Base-by-base conservation (phyloP, 225 moss, liverwort and hornwort species). In the Marchantia paleacea region DNA sequence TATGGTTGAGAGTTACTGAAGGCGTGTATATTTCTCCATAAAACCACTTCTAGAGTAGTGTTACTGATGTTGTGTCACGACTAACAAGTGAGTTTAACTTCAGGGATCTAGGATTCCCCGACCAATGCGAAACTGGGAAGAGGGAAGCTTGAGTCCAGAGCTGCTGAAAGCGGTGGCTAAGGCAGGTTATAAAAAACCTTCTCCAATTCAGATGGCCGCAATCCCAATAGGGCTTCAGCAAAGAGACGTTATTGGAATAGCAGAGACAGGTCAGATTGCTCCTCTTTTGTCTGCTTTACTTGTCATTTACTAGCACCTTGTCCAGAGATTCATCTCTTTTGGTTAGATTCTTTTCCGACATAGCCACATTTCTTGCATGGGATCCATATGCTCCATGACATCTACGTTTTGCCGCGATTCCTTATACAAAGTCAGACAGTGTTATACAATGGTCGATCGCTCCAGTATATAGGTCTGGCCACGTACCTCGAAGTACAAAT, bases 201-300 rank as follows among this genome's bases (percentile, higher is more conserved):
- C 97, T 28, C 95, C 97, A 52, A 99, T 99, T 86, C 97, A 99
- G 82, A 99, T 99, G 97, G 97, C 97, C 82, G 97, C 97, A 13
- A 99, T 99, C 78, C 97, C 97, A 20, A 94, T 99, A 71, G 97
- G 97, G 30, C 95, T 99, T 77, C 93, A 99, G 82, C 95, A 99
- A 80, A 95, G 95, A 79, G 97, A 99, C 75, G 95, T 99, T 76
- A 99, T 99, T 66, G 97, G 97, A 84, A 93, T 95, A 77, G 97
- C 97, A 72, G 97, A 99, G 86, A 99, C 97, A 89, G 96, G 94
- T 94, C 13, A 71, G 55, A 57, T 57, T 57, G 57, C 57, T 19
- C 8, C 13, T 57, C 57, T 57, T 57, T 0, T 19, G 1, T 57
- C 19, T 57, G 57, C 57, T 57, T 39, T 2, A 5, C 39, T 39